Evolutionary conservation across 495 filamentous ascomycete genomes (phyloP), one percentile per base, ranked within the genome.

Genomic region (Podospora conica): DNA sequence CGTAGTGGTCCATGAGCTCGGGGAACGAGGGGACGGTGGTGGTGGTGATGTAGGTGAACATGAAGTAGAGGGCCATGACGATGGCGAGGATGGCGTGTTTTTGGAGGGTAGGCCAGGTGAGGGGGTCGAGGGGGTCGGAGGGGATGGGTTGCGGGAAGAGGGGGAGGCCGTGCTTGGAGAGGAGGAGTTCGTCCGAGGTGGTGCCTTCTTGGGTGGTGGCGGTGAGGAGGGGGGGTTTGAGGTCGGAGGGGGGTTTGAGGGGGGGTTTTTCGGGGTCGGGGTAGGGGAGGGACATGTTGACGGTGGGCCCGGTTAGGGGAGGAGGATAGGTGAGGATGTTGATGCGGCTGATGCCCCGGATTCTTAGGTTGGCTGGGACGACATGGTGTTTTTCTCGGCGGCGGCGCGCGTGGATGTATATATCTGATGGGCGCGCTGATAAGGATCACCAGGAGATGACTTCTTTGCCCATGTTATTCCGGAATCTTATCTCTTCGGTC

Each of bases 11-110:
- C 68, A 87, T 81, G 20, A 87, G 78, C 12, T 79, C 75, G 1
- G 77, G 62, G 68, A 88, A 88, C 0, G 85, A 85, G 1, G 85
- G 85, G 1, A 88, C 82, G 0, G 86, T 86, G 3, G 83, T 85
- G 0, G 86, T 88, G 4, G 85, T 88, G 57, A 86, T 80, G 71
- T 87, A 88, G 11, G 86, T 88, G 74, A 88, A 86, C 61, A 88
- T 78, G 71, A 87, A 87, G 71, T 88, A 87, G 79, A 84, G 81
- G 64, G 80, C 76, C 86, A 87, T 87, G 11, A 87, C 84, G 70
- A 87, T 84, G 5, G 74, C 76, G 8, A 88, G 69, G 61, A 83
- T 82, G 9, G 67, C 68, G 69, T 85, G 74, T 67, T 87, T 88
- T 59, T 82, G 82, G 9, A 70, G 21, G 1, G 48, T 65, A 0